Base-by-base conservation (phyloP, 2,329 filamentous ascomycete species). In the Raffaelea ambrosiae region DNA sequence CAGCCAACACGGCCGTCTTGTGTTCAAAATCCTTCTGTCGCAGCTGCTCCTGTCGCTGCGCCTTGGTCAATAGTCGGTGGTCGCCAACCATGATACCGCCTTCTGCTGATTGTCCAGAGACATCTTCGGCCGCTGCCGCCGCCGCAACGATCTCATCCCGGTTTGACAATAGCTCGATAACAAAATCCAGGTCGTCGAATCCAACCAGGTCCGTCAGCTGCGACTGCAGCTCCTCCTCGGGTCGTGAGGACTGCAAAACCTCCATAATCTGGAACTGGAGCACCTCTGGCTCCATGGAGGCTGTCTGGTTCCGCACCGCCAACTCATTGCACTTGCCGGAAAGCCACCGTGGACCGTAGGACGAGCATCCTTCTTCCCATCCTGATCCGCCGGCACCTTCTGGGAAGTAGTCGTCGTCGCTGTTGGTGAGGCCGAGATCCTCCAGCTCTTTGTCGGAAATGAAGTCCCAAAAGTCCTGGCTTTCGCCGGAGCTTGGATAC, bases 401-500 rank as follows among this genome's bases (percentile, higher is more conserved):
- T 68, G 43, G 54, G 29, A 55, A 52, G 29, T 57, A 52, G 39
- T 71, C 56, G 57, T 66, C 36, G 41, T 72, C 56, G 58, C 65
- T 26, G 69, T 69, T 52, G 66, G 75, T 54, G 61, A 72, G 52
- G 62, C 72, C 54, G 36, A 72, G 66, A 22, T 77, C 75, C 43
- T 83, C 77, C 26, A 79, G 68, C 52, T 86, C 86, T 56, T 81
- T 84, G 58, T 90, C 84, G 50, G 83, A 88, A 59, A 95, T 88
- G 50, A 94, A 81, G 62, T 96, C 90, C 91, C 91, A 96, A 10
- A 96, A 83, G 65, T 96, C 89, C 50, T 91, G 86, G 5, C 79
- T 78, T 43, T 43, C 48, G 38, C 46, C 29, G 2, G 74, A 77
- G 1, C 70, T 73, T 53, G 73, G 72, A 13, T 68, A 69, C 48